Evolutionary conservation across 768 basidiomycete species (phyloP).

Genomic region (Rhodotorula paludigena): DNA sequence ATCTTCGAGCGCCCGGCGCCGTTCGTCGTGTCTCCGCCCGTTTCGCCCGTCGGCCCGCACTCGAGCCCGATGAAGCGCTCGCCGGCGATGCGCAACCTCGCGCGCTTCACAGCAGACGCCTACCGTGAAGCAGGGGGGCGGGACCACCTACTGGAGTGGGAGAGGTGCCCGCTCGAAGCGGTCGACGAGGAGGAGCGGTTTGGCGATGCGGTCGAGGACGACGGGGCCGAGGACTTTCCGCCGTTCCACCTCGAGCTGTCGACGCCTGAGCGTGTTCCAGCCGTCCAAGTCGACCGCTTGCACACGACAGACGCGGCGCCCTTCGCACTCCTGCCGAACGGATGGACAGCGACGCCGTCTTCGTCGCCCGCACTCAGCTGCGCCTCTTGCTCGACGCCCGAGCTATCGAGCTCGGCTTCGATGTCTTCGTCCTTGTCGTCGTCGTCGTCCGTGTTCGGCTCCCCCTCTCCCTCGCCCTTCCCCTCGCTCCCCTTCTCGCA

Average conservation of each 20-base stretch:
- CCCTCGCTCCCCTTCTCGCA: conserved; percentile 16
- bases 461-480: not conserved
- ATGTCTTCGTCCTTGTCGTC: not conserved
- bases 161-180: not conserved
- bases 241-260: conserved; percentile 12
- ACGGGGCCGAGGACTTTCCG: not conserved
- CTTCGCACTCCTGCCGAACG: no score
- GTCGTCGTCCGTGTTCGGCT: not conserved
- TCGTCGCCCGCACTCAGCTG: not conserved
- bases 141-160: not conserved
- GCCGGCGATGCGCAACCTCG: conserved; percentile 20
- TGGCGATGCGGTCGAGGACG: not conserved
- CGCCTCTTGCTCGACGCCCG: not conserved
- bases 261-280: no score
- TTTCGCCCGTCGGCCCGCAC: not conserved
- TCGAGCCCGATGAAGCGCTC: conserved; percentile 29
- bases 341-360: not conserved
- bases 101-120: conserved; percentile 24
- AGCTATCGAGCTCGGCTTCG: not conserved
- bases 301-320: no score
- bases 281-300: no score
- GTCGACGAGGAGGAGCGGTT: not conserved
- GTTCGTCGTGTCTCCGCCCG: conserved; percentile 11
- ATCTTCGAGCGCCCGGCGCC: no score
- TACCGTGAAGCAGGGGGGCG: not conserved